These are phyloP conservation scores for Pochonia chlamydosporia DNA, from an alignment of 2,329 filamentous ascomycete genomes.

Conservation along the genomic window DNA sequence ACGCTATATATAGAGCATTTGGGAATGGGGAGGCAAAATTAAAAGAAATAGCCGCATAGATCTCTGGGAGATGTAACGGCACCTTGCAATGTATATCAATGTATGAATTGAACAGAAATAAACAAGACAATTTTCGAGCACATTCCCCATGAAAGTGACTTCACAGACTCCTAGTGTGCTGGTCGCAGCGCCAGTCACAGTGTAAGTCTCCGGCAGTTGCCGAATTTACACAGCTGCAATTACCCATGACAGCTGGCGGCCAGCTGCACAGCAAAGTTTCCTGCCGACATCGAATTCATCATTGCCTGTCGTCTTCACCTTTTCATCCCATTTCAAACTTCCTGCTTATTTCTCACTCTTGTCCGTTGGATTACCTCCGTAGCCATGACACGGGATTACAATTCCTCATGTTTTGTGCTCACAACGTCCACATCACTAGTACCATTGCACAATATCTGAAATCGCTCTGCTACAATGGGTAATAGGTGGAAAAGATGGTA, in stretches of 20 bases:
- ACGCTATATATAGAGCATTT: not conserved
- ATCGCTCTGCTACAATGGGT: slow-evolving; percentile 13
- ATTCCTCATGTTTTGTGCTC: not conserved
- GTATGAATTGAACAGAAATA: slow-evolving; percentile 21
- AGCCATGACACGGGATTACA: not conserved
- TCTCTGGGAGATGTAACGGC: slow-evolving; percentile 2
- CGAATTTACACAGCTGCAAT: not conserved
- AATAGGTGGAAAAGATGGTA: slow-evolving; percentile 5
- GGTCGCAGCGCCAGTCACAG: too few relatives aligned
- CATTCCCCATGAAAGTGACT: not conserved
- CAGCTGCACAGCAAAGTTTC: not conserved
- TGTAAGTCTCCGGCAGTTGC: too few relatives aligned
- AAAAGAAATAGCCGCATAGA: not conserved
- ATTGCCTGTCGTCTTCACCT: not conserved
- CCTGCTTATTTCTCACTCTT: not conserved
- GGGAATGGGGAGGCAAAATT: slow-evolving; percentile 15
- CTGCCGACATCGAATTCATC: not conserved
- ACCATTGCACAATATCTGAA: not conserved
- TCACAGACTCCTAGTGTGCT: too few relatives aligned
- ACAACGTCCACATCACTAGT: not conserved
- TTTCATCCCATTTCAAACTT: not conserved
- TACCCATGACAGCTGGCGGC: not conserved
- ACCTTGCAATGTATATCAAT: slow-evolving; percentile 33
- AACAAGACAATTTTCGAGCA: slow-evolving; percentile 2
- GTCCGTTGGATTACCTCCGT: not conserved